These are phyloP conservation scores for Austroboletus eburneus DNA, from an alignment of 768 basidiomycete genomes.

Conservation along the genomic window DNA sequence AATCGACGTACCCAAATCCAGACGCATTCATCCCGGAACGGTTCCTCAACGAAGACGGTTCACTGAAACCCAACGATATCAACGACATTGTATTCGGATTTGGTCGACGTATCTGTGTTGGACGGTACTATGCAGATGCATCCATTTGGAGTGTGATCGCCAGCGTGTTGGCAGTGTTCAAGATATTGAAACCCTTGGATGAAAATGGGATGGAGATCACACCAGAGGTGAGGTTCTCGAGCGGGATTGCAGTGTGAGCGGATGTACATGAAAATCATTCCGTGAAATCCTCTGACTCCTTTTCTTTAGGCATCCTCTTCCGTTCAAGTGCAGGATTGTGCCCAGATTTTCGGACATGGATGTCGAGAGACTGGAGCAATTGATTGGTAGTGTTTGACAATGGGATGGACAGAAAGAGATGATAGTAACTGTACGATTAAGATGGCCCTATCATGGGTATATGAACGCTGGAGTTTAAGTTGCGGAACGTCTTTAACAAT, in stretches of 20 bases:
- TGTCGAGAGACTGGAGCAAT: background rate
- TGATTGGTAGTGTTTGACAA: too few species aligned
- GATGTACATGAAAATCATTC: too few species aligned
- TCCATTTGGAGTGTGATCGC: constrained; percentile 1
- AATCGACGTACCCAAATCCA: background rate
- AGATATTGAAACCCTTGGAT: background rate
- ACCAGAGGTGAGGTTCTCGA: constrained; percentile 4
- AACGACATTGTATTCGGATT: constrained; percentile 14
- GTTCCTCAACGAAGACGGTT: background rate
- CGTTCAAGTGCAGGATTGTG: background rate
- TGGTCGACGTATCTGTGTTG: constrained; percentile 18
- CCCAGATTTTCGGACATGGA: background rate
- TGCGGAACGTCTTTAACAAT: too few species aligned
- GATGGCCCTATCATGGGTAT: too few species aligned
- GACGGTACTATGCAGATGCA: constrained; percentile 9
- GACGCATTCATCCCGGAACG: background rate
- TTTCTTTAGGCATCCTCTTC: background rate
- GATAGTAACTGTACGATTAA: too few species aligned
- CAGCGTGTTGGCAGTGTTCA: background rate
- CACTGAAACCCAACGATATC: constrained; percentile 5
- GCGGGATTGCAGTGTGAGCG: constrained; percentile 1
- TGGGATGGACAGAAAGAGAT: too few species aligned
- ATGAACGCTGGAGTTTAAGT: too few species aligned
- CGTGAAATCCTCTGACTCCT: too few species aligned
- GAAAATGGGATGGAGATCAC: background rate